Conservation (phyloP, 352 stramenopile genomes). For the Phytopythium montanum region DNA sequence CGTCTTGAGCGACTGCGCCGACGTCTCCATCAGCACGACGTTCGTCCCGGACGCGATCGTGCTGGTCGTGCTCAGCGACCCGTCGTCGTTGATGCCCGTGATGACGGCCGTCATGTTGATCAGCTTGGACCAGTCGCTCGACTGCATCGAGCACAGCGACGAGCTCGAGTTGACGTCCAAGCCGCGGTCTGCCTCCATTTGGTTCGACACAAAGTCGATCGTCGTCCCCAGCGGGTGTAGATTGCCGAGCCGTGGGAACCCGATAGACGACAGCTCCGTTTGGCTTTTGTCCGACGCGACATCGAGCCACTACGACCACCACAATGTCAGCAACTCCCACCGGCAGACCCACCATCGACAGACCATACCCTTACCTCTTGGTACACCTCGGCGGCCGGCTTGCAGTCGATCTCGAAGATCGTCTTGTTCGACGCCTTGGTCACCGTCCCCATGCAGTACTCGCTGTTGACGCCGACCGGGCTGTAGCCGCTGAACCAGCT, state of each 20-base stretch:
- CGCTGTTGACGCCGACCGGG: conserved; percentile 63
- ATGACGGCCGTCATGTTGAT: conserved; percentile 88
- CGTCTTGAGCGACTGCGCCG: conserved; percentile 71
- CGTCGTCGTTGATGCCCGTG: conserved; percentile 79
- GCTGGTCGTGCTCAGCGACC: conserved; percentile 79
- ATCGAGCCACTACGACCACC: conserved; percentile 59
- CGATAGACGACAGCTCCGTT: conserved; percentile 67
- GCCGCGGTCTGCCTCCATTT: conserved; percentile 61
- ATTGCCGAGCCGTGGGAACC: conserved; percentile 79
- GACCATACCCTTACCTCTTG: conserved; percentile 43
- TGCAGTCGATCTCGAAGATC: conserved; percentile 85
- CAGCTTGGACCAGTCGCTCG: conserved; percentile 72
- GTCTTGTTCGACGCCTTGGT: conserved; percentile 85
- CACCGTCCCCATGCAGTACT: conserved; percentile 84
- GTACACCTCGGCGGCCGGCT: conserved; percentile 78
- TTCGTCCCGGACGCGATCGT: conserved; percentile 72
- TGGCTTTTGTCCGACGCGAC: conserved; percentile 72
- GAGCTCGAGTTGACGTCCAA: conserved; percentile 46
- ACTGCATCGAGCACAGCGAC: conserved; percentile 77
- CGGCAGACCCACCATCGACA: background rate
- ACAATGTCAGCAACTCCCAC: background rate
- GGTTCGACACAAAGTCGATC: conserved; percentile 74
- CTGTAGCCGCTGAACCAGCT: conserved; percentile 87
- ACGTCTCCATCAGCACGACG: conserved; percentile 88
- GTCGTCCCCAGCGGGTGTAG: conserved; percentile 79